Evolutionary conservation across 139 green algal genomes (phyloP).

Genomic region (Astrephomene gubernaculifera): DNA sequence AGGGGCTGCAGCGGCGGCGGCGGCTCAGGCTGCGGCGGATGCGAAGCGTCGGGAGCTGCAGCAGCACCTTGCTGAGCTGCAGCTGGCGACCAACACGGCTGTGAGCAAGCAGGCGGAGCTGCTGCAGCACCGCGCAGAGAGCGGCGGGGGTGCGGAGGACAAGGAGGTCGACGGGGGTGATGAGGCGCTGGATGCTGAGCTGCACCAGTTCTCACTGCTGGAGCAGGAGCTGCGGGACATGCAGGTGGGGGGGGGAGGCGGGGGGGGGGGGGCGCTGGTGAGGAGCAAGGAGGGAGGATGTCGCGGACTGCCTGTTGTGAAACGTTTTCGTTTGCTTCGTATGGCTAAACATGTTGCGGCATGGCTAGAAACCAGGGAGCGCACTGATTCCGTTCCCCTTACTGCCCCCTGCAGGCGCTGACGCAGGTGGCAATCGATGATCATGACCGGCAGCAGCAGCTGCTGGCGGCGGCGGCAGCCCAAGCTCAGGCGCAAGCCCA

Average conservation of each 20-base stretch:
- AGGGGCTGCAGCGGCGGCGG: slow-evolving; percentile 8
- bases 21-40: neutral
- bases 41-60: slow-evolving; percentile 9
- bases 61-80: slow-evolving; percentile 18
- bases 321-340: too few relatives aligned
- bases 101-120: slow-evolving; percentile 14
- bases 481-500: neutral
- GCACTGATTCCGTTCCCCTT: too few relatives aligned
- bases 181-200: slow-evolving; percentile 1
- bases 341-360: too few relatives aligned
- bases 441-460: slow-evolving; percentile 26
- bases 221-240: slow-evolving; percentile 45
- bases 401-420: neutral
- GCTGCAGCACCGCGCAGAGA: slow-evolving; percentile 4
- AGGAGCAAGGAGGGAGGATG: neutral
- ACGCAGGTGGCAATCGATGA: slow-evolving; percentile 27
- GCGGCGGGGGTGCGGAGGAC: neutral
- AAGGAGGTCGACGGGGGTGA: neutral
- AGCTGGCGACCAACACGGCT: neutral
- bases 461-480: neutral
- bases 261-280: neutral
- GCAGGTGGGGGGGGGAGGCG: neutral
- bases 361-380: too few relatives aligned
- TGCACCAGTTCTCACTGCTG: slow-evolving; percentile 26
- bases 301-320: too few relatives aligned